These are phyloP conservation scores for Linaria vulgaris DNA, from an alignment of 257 asterid genomes.

Conservation along the genomic window DNA sequence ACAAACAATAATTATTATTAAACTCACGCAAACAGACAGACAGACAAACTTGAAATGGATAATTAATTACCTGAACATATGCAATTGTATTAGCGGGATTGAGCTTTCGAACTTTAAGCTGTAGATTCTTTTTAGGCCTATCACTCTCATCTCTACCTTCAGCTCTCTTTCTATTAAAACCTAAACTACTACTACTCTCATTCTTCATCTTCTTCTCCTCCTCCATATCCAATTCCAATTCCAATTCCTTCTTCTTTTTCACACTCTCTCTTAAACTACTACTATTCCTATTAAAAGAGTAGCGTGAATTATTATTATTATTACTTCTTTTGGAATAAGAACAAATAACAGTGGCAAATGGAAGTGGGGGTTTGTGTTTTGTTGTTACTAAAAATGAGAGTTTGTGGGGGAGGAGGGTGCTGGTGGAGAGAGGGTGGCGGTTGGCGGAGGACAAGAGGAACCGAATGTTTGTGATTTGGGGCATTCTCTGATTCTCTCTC, in stretches of 20 bases:
- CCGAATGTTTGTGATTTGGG: slow-evolving; percentile 64
- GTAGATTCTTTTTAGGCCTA: slow-evolving; percentile 55
- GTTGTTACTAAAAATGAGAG: slow-evolving; percentile 33
- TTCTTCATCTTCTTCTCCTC: slow-evolving; percentile 28
- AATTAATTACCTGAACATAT: slow-evolving; percentile 81
- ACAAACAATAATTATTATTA: too few species aligned
- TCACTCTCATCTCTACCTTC: slow-evolving; percentile 67
- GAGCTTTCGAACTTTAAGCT: slow-evolving; percentile 70
- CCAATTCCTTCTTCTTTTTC: slow-evolving; percentile 27
- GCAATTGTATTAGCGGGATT: slow-evolving; percentile 77
- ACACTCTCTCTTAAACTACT: slow-evolving; percentile 33
- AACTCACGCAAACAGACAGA: too few species aligned
- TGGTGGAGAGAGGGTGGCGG: slow-evolving; percentile 41
- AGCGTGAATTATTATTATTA: slow-evolving; percentile 31
- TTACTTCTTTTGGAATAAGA: slow-evolving; percentile 43
- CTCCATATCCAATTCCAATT: too few species aligned
- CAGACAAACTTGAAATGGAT: too few species aligned
- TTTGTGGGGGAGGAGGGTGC: slow-evolving; percentile 10
- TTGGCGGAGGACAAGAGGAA: slow-evolving; percentile 62
- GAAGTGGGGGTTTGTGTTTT: slow-evolving; percentile 29
- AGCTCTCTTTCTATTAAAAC: slow-evolving; percentile 81
- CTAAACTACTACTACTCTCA: slow-evolving; percentile 44
- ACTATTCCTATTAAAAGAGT: slow-evolving; percentile 39
- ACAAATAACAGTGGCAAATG: slow-evolving; percentile 29
- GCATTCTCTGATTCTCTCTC: slow-evolving; percentile 41